Evolutionary conservation across 768 basidiomycete genomes (phyloP).

Genomic region (Postia placenta): DNA sequence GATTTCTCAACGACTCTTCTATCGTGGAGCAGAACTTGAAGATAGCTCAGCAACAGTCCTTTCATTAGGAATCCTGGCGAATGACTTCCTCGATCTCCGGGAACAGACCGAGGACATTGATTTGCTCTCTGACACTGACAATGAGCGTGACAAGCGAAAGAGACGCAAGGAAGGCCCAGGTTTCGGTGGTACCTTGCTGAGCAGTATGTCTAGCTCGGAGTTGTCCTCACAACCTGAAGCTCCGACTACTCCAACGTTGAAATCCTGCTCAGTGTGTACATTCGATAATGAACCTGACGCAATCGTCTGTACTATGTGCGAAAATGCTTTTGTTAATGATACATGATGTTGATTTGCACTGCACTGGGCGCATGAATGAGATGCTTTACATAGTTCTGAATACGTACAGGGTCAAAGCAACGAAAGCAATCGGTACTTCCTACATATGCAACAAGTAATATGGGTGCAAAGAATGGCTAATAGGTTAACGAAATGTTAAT

Average conservation of each 20-base stretch:
- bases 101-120: slow-evolving; percentile 58
- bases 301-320: slow-evolving; percentile 24
- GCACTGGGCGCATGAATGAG: too few species aligned
- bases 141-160: slow-evolving; percentile 28
- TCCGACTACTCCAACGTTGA: slow-evolving; percentile 22
- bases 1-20: slow-evolving; percentile 69
- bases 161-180: slow-evolving; percentile 56
- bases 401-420: slow-evolving; percentile 7
- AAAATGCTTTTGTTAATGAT: slow-evolving; percentile 9
- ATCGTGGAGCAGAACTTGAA: slow-evolving; percentile 54
- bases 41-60: slow-evolving; percentile 49
- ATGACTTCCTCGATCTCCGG: slow-evolving; percentile 61
- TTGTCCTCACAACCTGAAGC: slow-evolving; percentile 8
- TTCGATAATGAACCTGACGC: slow-evolving; percentile 43
- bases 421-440: slow-evolving; percentile 3
- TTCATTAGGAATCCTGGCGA: slow-evolving; percentile 49
- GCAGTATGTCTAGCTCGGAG: slow-evolving; percentile 26
- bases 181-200: slow-evolving; percentile 70
- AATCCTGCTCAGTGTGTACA: slow-evolving; percentile 53
- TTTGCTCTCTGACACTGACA: slow-evolving; percentile 42
- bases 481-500: neutral
- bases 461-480: neutral
- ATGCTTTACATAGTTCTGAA: neutral
- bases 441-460: too few species aligned
- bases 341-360: neutral